Evolutionary conservation across 73 alveolate species (phyloP), one percentile per base, ranked within the genome.

Genomic region (Paramecium sonneborni): DNA sequence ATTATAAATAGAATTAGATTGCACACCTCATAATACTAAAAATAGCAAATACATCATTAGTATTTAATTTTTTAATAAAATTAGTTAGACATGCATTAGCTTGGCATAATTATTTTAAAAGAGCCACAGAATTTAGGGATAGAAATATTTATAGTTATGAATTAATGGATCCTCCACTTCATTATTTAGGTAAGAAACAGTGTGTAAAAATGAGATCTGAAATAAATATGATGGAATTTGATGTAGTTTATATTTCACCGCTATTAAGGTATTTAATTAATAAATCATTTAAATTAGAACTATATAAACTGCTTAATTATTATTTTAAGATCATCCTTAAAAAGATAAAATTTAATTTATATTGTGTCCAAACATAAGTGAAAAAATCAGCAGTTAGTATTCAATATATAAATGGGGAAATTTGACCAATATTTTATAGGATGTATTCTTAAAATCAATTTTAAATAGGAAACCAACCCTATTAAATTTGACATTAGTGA

Each of bases 31-130:
- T n/a, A 62, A 62, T 12, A 62, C 39, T 26, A 26, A 62, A 9
- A 62, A 62, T 62, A 62, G 84, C 84, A 62, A 26, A 23, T 26
- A 62, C 20, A 62, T 62, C 5, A 30, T 62, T 30, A 26, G 84
- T 62, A 62, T 14, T 0, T 12, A 30, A 0, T 3, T 3, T 10
- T 14, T 5, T 2, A 62, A 62, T 62, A 21, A 62, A 62, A 18
- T 52, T 52, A 79, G 55, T 79, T 44, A 21, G 90, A n/a, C 90
- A 79, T 39, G 90, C 90, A 11, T 79, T 79, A 18, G 90, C 90
- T 20, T 79, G 90, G 90, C 90, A 79, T 46, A 79, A 79, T 79
- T 79, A 79, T 46, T 43, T 39, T 44, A 79, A 79, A 28, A 21
- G 90, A 44, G 72, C 74, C 18, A 24, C 41, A 14, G 55, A 79